Evolutionary conservation across 768 basidiomycete species (phyloP).

Genomic region (Boletus rex-veris): DNA sequence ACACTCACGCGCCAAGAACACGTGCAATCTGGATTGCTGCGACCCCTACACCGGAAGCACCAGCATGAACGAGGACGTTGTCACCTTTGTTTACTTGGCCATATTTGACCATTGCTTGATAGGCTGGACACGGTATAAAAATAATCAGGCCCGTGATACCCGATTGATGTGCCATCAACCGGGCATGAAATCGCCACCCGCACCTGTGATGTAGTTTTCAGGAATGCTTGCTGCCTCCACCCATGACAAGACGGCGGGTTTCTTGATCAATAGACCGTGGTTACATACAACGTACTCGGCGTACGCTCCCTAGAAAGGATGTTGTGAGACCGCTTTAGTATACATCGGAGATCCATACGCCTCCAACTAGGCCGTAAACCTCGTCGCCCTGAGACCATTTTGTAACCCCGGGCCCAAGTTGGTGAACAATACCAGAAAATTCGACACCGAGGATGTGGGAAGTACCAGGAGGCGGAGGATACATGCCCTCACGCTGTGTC

Average conservation of each 20-base stretch:
- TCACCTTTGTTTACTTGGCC: constrained; percentile 68
- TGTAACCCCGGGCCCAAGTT: constrained; percentile 48
- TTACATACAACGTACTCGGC: constrained; percentile 78
- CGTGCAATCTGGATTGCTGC: constrained; percentile 87
- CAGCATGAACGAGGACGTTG: constrained; percentile 85
- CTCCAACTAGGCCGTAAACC: constrained; percentile 75
- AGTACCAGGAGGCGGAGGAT: constrained; percentile 74
- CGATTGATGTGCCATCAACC: neutral
- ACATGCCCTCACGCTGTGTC: constrained; percentile 63
- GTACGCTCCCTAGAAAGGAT: constrained; percentile 69
- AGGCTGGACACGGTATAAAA: constrained; percentile 38
- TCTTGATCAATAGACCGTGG: constrained; percentile 64
- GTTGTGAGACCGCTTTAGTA: constrained; percentile 1
- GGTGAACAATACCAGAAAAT: constrained; percentile 67
- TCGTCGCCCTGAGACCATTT: constrained; percentile 64
- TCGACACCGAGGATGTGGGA: constrained; percentile 82
- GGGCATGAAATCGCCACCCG: constrained; percentile 17
- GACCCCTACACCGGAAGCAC: constrained; percentile 85
- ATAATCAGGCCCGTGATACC: constrained; percentile 6
- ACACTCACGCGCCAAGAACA: constrained; percentile 63
- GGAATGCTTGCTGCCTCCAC: constrained; percentile 83
- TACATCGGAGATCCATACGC: constrained; percentile 49
- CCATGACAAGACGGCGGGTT: constrained; percentile 77
- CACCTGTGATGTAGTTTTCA: constrained; percentile 86
- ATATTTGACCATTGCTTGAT: constrained; percentile 61